Evolutionary conservation across 495 filamentous ascomycete genomes (phyloP).

Genomic region (Aspergillus affinis): DNA sequence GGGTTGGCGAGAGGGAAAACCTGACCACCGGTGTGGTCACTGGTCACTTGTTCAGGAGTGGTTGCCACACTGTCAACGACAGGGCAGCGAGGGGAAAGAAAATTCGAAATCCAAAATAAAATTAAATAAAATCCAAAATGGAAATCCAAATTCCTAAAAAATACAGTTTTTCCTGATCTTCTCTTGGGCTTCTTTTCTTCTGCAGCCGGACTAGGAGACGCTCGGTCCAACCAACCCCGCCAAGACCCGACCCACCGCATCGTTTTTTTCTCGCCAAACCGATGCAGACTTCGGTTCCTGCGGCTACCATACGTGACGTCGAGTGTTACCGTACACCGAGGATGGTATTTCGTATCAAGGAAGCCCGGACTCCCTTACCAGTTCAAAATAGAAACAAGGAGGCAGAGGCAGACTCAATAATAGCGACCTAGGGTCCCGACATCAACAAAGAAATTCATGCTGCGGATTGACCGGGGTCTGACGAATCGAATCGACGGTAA

Average conservation of each 20-base stretch:
- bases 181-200: conserved; percentile 23
- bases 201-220: conserved; percentile 18
- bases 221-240: conserved; percentile 29
- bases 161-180: conserved; percentile 12
- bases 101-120: background rate
- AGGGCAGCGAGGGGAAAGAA: background rate
- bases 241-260: conserved; percentile 19
- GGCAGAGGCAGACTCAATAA: too few species aligned
- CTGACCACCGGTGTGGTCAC: conserved; percentile 1
- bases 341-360: too few species aligned
- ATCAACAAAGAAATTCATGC: background rate
- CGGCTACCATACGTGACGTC: conserved; percentile 24
- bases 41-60: conserved; percentile 8
- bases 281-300: conserved; percentile 28
- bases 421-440: too few species aligned
- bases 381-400: background rate
- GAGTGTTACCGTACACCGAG: conserved; percentile 6
- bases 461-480: too few species aligned
- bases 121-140: conserved; percentile 3
- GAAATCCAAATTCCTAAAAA: conserved; percentile 3
- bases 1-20: background rate
- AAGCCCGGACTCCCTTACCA: background rate
- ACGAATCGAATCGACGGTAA: background rate
- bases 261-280: conserved; percentile 21
- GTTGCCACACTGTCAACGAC: conserved; percentile 19